phyloP scores from a whole-genome alignment of 208 protist genomes.

The Acanthamoeba sp. region DNA sequence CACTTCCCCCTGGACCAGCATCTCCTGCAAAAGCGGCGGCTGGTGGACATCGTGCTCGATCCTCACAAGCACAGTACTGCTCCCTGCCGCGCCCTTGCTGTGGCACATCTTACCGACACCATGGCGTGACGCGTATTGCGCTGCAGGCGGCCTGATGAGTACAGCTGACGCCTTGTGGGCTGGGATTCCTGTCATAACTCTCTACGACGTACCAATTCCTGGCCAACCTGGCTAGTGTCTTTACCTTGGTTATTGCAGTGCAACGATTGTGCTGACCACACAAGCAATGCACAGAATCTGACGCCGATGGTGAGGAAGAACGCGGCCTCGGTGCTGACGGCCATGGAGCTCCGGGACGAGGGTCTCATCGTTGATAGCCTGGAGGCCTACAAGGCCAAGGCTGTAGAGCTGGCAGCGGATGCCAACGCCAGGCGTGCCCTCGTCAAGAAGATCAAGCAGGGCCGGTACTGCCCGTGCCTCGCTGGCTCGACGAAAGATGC shows the following conservation, averaged over 20 bases:
- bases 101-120: no score
- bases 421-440: not conserved
- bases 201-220: not conserved
- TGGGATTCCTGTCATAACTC: conserved; percentile 13
- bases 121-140: not conserved
- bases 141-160: not conserved
- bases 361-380: not conserved
- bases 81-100: not conserved
- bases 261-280: not conserved
- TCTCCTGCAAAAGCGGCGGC: not conserved
- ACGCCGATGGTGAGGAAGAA: not conserved
- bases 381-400: conserved; percentile 23
- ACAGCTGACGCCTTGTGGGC: conserved; percentile 29
- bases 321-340: conserved; percentile 1
- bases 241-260: no score
- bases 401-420: not conserved
- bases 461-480: not conserved
- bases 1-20: not conserved
- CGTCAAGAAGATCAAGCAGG: conserved; percentile 4
- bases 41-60: conserved; percentile 49
- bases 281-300: not conserved
- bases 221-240: no score
- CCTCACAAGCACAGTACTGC: conserved; percentile 8
- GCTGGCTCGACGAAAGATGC: not conserved
- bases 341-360: not conserved